A percentile compares a stretch with the other conserved stretches of the same genome.
Conservation (phyloP, 2,329 filamentous ascomycete genomes). For the Cercospora zeae-maydis region DNA sequence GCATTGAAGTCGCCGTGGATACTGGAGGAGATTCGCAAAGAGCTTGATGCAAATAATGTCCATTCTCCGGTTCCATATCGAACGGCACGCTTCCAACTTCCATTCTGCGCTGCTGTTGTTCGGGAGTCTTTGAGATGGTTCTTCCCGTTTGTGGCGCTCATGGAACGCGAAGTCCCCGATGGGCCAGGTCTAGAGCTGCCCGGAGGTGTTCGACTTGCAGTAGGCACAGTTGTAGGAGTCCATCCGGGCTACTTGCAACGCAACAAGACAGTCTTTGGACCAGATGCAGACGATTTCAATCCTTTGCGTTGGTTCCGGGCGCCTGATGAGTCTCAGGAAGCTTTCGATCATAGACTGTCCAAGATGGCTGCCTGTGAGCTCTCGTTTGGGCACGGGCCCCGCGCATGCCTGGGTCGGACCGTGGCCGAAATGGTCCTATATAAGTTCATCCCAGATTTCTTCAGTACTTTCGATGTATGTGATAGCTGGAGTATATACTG, state of each 20-base stretch:
- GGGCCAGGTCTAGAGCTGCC: constrained; percentile 24
- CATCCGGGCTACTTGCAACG: constrained; percentile 36
- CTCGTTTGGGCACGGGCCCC: too few relatives aligned
- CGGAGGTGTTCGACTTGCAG: constrained; percentile 24
- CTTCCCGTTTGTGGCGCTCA: constrained; percentile 39
- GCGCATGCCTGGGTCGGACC: too few relatives aligned
- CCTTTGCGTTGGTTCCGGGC: constrained; percentile 36
- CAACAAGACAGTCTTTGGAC: constrained; percentile 30
- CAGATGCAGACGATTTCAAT: constrained; percentile 34
- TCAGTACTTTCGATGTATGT: too few relatives aligned
- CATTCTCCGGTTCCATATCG: constrained; percentile 24
- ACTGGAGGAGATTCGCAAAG: constrained; percentile 33
- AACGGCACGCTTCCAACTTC: constrained; percentile 44
- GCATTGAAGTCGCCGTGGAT: constrained; percentile 37
- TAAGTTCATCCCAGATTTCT: too few relatives aligned
- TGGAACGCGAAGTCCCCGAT: constrained; percentile 36
- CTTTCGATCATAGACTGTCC: too few relatives aligned
- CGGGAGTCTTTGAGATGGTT: too few relatives aligned
- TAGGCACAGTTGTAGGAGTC: constrained; percentile 28
- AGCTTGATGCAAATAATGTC: constrained; percentile 14
- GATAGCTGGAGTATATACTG: too few relatives aligned
- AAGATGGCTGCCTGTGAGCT: too few relatives aligned
- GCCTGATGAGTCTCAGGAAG: too few relatives aligned
- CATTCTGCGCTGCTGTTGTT: neutral
- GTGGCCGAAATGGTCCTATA: too few relatives aligned